A percentile compares a stretch with the other conserved stretches of the same genome.
Conservation (phyloP, 2,329 filamentous ascomycete species). For the Elsinoe perseae region DNA sequence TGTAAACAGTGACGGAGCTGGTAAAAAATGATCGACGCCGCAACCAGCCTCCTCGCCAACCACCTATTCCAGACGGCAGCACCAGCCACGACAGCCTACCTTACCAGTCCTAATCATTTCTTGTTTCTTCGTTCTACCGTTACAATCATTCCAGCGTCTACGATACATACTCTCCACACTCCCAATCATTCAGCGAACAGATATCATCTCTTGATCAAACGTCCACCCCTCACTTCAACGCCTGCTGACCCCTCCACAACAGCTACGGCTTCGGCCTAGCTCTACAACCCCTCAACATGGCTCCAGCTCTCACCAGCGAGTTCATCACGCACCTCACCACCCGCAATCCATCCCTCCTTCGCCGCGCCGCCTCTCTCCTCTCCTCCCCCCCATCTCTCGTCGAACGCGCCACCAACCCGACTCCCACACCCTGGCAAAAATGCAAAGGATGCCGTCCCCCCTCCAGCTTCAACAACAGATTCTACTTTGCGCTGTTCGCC, state of each 20-base stretch:
- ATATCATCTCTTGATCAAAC: neutral
- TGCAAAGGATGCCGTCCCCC: slow-evolving; percentile 24
- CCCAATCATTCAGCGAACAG: neutral
- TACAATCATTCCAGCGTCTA: neutral
- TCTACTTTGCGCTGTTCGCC: slow-evolving; percentile 78
- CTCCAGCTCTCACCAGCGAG: slow-evolving; percentile 1
- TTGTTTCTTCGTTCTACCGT: neutral
- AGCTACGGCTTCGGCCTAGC: slow-evolving; percentile 13
- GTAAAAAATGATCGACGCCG: neutral
- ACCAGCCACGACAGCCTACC: neutral
- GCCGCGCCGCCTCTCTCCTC: neutral
- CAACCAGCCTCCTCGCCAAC: slow-evolving; percentile 9
- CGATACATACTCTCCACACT: neutral
- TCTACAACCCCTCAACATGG: neutral
- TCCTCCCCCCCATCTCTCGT: neutral
- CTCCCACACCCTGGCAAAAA: slow-evolving; percentile 14
- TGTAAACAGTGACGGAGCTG: slow-evolving; percentile 1
- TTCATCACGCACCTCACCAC: slow-evolving; percentile 1
- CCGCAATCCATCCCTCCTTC: neutral
- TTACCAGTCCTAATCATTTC: neutral
- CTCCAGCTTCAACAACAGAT: slow-evolving; percentile 41
- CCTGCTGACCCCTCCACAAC: neutral
- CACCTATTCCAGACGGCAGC: neutral
- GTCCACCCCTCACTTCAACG: neutral
- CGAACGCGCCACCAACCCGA: slow-evolving; percentile 9